Evolutionary conservation across 352 stramenopile genomes (phyloP).

Genomic region (Aphanomyces stellatus): DNA sequence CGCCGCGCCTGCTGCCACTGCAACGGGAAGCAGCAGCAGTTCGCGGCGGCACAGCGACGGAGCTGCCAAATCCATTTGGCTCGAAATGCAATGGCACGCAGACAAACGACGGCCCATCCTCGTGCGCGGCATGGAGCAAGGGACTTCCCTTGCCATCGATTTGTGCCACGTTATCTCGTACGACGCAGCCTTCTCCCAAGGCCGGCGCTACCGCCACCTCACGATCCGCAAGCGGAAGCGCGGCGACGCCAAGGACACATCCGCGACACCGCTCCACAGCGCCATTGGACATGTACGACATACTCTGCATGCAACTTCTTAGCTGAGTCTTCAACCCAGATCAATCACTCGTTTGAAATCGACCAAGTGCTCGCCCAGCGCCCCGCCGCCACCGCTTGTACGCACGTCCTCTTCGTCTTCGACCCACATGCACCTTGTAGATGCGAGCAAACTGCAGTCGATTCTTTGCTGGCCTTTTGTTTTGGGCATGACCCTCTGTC

Average conservation of each 20-base stretch:
- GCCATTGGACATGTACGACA: neutral
- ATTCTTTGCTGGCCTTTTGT: neutral
- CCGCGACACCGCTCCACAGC: conserved; percentile 3
- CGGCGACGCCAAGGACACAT: neutral
- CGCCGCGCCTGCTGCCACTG: neutral
- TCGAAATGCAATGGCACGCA: neutral
- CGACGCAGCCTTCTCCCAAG: conserved; percentile 19
- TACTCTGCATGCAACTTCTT: neutral
- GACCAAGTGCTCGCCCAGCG: neutral
- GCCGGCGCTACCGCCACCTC: conserved; percentile 10
- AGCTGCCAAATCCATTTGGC: no score
- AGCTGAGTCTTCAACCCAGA: neutral
- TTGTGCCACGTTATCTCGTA: conserved; percentile 26
- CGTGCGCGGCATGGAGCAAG: neutral
- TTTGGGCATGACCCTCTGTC: neutral
- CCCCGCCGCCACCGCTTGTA: neutral
- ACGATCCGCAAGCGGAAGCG: conserved; percentile 13
- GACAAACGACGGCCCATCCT: neutral
- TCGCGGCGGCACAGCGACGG: no score
- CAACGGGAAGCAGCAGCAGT: no score
- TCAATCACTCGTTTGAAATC: conserved; percentile 5
- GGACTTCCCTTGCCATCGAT: neutral
- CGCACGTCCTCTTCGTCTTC: no score
- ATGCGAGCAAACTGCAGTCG: neutral
- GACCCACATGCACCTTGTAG: neutral